These are phyloP conservation scores for Zanthoxylum bungeanum DNA, from an alignment of 345 rosid species.

Conservation along the genomic window DNA sequence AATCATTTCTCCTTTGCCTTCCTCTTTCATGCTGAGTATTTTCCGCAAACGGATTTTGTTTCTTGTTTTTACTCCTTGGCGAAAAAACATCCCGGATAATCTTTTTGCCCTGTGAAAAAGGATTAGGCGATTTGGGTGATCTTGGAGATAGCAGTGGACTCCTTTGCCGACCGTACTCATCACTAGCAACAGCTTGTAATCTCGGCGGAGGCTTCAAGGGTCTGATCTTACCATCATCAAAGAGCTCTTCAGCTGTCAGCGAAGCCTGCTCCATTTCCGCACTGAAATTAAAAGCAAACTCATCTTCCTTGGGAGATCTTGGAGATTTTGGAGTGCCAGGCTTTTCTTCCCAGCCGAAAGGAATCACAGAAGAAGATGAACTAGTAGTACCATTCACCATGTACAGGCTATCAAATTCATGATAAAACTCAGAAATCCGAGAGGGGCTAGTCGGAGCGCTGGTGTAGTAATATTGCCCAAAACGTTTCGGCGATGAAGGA, in stretches of 20 bases:
- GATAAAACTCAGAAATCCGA: slow-evolving; percentile 50
- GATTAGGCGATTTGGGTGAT: slow-evolving; percentile 46
- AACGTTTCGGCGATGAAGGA: slow-evolving; percentile 67
- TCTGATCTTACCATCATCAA: slow-evolving; percentile 68
- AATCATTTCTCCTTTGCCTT: slow-evolving; percentile 42
- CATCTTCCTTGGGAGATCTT: slow-evolving; percentile 29
- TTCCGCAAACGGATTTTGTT: slow-evolving; percentile 38
- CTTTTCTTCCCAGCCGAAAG: slow-evolving; percentile 61
- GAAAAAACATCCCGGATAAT: slow-evolving; percentile 53
- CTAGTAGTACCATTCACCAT: slow-evolving; percentile 6
- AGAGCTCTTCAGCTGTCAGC: slow-evolving; percentile 66
- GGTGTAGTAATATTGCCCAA: slow-evolving; percentile 44
- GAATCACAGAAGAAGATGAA: slow-evolving; percentile 33
- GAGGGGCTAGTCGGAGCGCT: slow-evolving; percentile 86
- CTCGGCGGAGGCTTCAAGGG: slow-evolving; percentile 69
- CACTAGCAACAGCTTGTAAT: slow-evolving; percentile 36
- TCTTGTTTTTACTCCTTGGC: slow-evolving; percentile 49
- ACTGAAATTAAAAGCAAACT: slow-evolving; percentile 54
- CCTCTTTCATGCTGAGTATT: slow-evolving; percentile 43
- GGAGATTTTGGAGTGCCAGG: slow-evolving; percentile 60
- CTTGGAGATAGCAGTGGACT: slow-evolving; percentile 31
- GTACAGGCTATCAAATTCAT: slow-evolving; percentile 35
- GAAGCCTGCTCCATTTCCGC: slow-evolving; percentile 33
- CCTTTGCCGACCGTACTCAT: slow-evolving; percentile 15
- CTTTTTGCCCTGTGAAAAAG: slow-evolving; percentile 44